Percentiles rank a stretch among this genome's conserved stretches.
Evolutionary conservation across 2,329 filamentous ascomycete species (phyloP).

Genomic region (Alternaria brassicicola): DNA sequence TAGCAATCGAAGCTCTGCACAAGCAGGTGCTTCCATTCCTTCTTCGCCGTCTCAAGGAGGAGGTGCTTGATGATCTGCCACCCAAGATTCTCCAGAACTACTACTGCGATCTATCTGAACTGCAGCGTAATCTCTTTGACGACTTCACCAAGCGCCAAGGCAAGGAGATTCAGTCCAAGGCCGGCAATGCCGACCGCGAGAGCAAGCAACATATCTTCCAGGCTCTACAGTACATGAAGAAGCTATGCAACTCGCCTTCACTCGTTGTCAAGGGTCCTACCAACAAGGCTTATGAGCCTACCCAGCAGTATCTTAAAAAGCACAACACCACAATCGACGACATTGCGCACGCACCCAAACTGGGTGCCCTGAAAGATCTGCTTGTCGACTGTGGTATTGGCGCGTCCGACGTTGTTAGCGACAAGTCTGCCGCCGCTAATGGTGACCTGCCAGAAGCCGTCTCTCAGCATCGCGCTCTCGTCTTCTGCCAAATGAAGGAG

Average conservation of each 20-base stretch:
- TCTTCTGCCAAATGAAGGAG: constrained; percentile 99
- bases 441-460: constrained; percentile 77
- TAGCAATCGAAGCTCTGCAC: constrained; percentile 97
- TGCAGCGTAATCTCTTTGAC: constrained; percentile 94
- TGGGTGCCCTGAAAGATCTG: constrained; percentile 86
- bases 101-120: constrained; percentile 94
- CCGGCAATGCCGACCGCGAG: constrained; percentile 80
- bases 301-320: constrained; percentile 77
- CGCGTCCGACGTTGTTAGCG: constrained; percentile 52
- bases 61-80: constrained; percentile 92
- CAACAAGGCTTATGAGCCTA: constrained; percentile 87
- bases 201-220: constrained; percentile 99
- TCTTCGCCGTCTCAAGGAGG: constrained; percentile 93
- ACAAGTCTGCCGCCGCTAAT: constrained; percentile 53
- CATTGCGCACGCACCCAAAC: constrained; percentile 86
- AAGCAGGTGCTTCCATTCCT: constrained; percentile 98
- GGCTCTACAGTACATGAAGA: constrained; percentile 98
- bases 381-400: constrained; percentile 99
- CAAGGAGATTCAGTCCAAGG: constrained; percentile 83
- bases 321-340: constrained; percentile 85
- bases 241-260: constrained; percentile 96
- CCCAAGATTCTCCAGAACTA: constrained; percentile 99
- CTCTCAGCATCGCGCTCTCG: constrained; percentile 91
- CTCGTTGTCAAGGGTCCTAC: constrained; percentile 88
- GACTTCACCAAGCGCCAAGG: constrained; percentile 95